Evolutionary conservation across 495 filamentous ascomycete species (phyloP), one percentile per base, ranked within the genome.

Genomic region (Daldinia vernicosa): DNA sequence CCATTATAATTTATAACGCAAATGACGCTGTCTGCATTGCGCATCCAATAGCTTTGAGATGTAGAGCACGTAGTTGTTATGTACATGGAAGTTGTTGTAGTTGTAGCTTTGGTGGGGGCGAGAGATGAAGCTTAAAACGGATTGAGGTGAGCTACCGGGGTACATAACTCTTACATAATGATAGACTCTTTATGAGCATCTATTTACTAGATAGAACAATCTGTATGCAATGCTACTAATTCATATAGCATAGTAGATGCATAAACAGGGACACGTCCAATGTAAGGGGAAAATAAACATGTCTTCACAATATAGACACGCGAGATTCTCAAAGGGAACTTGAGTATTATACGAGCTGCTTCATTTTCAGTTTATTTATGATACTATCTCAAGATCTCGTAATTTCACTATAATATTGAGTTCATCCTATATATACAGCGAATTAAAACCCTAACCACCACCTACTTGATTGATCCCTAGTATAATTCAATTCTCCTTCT

Each of bases 1-100:
- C 60, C 73, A 77, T 77, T 7, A 28, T 66, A 12, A 8, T 12
- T 77, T 7, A 28, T 66, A 12, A 8, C n/a, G 22, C 12, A 33
- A 32, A 56, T 6, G 27, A 11, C 19, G 19, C n/a, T 52, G 35
- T 67, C 45, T 28, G 60, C 63, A 67, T 67, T 3, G 45, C 54
- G 62, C 24, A 39, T 57, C 1, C 14, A 39, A 24, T 4, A 14
- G 27, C 4, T 17, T 17, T 28, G 27, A 32, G 17, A 37, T 6
- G 12, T 54, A 51, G 15, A 22, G 12, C 5, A 58, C n/a, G 8
- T 2, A n/a, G 50, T 28, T 30, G 50, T 28, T 14, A 26, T 47
- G 19, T 47, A 27, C 1, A 1, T 47, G 17, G 4, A 12, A 47
- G 15, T 40, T 40, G 39, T 47, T 47, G 43, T 47, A 45, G 17